phyloP scores from a whole-genome alignment of 73 alveolate genomes.

The Urostyla sp. region DNA sequence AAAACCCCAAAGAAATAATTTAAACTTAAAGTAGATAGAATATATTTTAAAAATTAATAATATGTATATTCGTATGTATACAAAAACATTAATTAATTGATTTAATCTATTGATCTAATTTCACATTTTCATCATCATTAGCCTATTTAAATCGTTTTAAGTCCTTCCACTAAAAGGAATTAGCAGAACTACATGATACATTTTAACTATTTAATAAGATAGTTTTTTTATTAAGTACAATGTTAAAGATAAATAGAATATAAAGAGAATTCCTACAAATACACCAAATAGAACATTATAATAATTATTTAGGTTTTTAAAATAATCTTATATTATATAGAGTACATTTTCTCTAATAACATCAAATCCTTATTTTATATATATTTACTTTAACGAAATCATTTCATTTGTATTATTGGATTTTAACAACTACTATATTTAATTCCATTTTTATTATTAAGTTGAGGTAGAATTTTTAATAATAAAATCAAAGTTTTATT shows the following conservation, averaged over 20 bases:
- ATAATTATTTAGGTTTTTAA: constrained; percentile 25
- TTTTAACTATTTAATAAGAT: constrained; percentile 13
- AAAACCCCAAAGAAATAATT: too few species aligned
- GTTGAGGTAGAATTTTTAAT: too few species aligned
- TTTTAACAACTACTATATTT: background rate
- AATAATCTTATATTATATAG: constrained; percentile 8
- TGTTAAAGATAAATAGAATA: background rate
- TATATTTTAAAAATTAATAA: too few species aligned
- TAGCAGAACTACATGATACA: constrained; percentile 52
- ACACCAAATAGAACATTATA: constrained; percentile 46
- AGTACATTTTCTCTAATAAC: constrained; percentile 11
- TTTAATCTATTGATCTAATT: too few species aligned
- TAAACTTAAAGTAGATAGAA: too few species aligned
- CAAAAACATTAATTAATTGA: too few species aligned
- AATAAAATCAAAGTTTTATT: constrained; percentile 7
- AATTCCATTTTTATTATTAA: background rate
- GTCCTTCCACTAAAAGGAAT: constrained; percentile 58
- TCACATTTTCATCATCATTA: constrained; percentile 52
- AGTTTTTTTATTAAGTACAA: constrained; percentile 32
- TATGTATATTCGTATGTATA: too few species aligned
- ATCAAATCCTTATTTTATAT: constrained; percentile 5
- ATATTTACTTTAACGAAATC: constrained; percentile 34
- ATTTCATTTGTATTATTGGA: constrained; percentile 6
- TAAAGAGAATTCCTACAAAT: constrained; percentile 27
- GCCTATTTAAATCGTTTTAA: constrained; percentile 33